phyloP scores from a whole-genome alignment of 1,139 yeast species.

The Yamadazyma triangularis region DNA sequence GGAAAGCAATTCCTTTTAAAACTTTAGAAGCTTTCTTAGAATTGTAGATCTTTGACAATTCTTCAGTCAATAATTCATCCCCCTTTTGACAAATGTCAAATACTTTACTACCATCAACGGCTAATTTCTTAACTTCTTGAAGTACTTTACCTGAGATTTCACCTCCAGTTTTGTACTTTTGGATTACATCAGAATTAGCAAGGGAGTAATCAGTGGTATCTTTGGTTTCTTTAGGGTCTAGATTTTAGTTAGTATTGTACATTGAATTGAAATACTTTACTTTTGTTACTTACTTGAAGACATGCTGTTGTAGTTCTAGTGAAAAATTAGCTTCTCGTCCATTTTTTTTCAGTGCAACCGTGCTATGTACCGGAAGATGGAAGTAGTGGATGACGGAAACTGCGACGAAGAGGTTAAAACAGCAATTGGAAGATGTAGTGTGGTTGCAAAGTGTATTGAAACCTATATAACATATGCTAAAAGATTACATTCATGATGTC shows the following conservation, averaged over 20 bases:
- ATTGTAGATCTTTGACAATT: constrained; percentile 60
- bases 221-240: constrained; percentile 5
- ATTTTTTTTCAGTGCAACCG: too few relatives aligned
- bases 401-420: too few relatives aligned
- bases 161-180: constrained; percentile 75
- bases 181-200: constrained; percentile 67
- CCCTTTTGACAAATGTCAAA: constrained; percentile 61
- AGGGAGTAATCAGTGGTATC: constrained; percentile 46
- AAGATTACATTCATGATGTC: too few relatives aligned
- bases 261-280: neutral
- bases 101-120: constrained; percentile 60
- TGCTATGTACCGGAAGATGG: too few relatives aligned
- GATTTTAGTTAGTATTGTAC: too few relatives aligned
- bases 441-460: too few relatives aligned
- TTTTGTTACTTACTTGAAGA: neutral
- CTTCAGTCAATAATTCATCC: constrained; percentile 60
- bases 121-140: constrained; percentile 50
- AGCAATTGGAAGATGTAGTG: too few relatives aligned
- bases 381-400: too few relatives aligned
- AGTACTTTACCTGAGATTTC: constrained; percentile 60
- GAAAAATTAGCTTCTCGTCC: too few relatives aligned
- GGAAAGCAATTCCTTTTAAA: constrained; percentile 73
- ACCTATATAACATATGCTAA: too few relatives aligned
- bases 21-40: constrained; percentile 52
- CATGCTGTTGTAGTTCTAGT: too few relatives aligned